Conservation (phyloP, 2,329 filamentous ascomycete species). For the Fusarium armeniacum region DNA sequence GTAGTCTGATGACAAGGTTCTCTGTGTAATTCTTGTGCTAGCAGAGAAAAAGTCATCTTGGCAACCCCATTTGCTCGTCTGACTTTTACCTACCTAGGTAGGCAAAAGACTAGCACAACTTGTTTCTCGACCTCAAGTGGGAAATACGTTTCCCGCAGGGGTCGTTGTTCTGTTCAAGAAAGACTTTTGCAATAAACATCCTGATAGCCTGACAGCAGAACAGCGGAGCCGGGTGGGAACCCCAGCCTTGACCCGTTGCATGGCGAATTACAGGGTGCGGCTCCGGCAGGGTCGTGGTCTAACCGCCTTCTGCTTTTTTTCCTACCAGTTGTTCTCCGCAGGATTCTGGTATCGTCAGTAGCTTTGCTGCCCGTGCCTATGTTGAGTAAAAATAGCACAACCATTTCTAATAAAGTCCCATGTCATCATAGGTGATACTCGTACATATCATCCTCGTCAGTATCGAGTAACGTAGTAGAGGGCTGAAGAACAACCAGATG, state of each 20-base stretch:
- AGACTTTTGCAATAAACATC: conserved; percentile 6
- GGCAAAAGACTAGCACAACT: background rate
- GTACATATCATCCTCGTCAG: background rate
- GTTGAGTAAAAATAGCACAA: background rate
- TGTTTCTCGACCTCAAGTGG: background rate
- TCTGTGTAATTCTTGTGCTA: background rate
- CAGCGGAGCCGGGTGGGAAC: conserved; percentile 43
- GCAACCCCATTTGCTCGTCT: background rate
- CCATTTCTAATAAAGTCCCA: background rate
- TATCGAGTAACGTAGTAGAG: conserved; percentile 1
- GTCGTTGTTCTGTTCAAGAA: background rate
- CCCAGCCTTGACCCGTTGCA: conserved; percentile 29
- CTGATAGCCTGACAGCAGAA: conserved; percentile 16
- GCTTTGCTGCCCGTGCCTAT: background rate
- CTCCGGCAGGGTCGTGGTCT: conserved; percentile 37
- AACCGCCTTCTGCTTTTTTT: background rate
- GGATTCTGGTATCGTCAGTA: background rate
- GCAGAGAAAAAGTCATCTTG: background rate
- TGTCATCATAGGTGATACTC: background rate
- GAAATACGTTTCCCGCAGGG: background rate
- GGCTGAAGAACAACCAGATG: conserved; percentile 7
- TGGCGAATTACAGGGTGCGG: conserved; percentile 38
- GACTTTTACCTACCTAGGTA: background rate
- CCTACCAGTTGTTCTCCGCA: conserved; percentile 21
- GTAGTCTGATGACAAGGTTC: background rate